Evolutionary conservation across 2,329 filamentous ascomycete species (phyloP), one percentile per base, ranked within the genome.

Genomic region (Colletotrichum falcatum): DNA sequence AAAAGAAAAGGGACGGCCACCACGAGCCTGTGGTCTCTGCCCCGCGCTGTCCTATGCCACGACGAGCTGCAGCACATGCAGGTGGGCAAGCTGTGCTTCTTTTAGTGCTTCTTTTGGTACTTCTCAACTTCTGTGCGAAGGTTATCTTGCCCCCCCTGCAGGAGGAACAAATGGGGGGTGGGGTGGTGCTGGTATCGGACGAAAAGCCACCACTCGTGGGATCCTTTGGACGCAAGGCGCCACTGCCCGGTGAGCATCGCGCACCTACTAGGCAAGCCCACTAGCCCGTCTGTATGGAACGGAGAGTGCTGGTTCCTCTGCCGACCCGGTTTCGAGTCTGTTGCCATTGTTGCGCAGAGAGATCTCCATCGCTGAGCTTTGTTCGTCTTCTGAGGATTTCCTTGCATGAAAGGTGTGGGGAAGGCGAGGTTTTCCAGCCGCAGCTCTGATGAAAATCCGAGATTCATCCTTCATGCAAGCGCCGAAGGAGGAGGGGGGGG

Each of bases 181-280:
- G n/a, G n/a, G n/a, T n/a, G n/a, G 51, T 28, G 20, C 20, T 44
- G 54, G 28, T 42, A 56, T 70, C 56, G 63, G 63, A 70, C 56
- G 56, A 64, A 28, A 18, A 53, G n/a, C n/a, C n/a, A n/a, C 51
- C 33, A 33, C 54, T 26, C 33, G 3, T 26, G 14, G 1, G 54
- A 42, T 20, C 7, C 35, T 46, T 20, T 20, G 30, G 60, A 61
- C 61, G 66, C 66, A 55, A 61, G 61, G 48, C 59, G 48, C 66
- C 66, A 54, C 54, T 44, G 26, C 28, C 28, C 18, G 33, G 12
- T 12, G 12, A 23, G 23, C 30, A 23, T 18, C 11, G 63, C 35
- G 44, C 39, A 46, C 33, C 20, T 9, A 42, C 37, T 33, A n/a
- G n/a, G n/a, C n/a, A n/a, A n/a, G 12, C 12, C n/a, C 44, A 46